These are phyloP conservation scores for Trichoderma polysporum DNA, from an alignment of 2,329 filamentous ascomycete genomes.

Conservation along the genomic window DNA sequence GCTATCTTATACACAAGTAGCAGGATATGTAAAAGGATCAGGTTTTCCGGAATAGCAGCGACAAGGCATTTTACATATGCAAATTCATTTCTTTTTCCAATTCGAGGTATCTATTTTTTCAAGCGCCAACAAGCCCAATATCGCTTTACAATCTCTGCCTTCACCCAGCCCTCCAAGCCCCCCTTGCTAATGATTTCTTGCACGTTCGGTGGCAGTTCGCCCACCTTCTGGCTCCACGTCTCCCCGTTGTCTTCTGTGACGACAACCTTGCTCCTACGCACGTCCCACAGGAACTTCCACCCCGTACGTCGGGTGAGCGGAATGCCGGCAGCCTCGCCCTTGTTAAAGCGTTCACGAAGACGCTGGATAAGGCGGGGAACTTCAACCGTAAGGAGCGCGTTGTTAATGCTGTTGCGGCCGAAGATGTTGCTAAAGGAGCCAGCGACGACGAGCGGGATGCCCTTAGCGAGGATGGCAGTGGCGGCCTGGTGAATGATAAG, in stretches of 20 bases:
- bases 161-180: no score
- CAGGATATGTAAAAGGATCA: no score
- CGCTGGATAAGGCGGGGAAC: conserved; percentile 65
- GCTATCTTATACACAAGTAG: no score
- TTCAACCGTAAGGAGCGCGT: conserved; percentile 71
- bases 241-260: conserved; percentile 68
- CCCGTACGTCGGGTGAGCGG: conserved; percentile 70
- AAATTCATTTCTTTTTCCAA: no score
- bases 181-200: conserved; percentile 88
- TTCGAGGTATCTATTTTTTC: no score
- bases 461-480: conserved; percentile 77
- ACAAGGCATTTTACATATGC: no score
- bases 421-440: conserved; percentile 87
- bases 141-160: no score
- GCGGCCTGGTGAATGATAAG: no score
- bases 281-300: conserved; percentile 82
- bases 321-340: conserved; percentile 48
- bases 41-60: no score
- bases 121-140: no score
- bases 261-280: conserved; percentile 66
- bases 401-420: conserved; percentile 72
- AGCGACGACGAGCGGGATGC: conserved; percentile 76
- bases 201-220: conserved; percentile 79
- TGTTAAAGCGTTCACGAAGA: conserved; percentile 63
- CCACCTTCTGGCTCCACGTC: conserved; percentile 79